phyloP scores from a whole-genome alignment of 2,329 filamentous ascomycete species.

The Ramichloridium luteum region DNA sequence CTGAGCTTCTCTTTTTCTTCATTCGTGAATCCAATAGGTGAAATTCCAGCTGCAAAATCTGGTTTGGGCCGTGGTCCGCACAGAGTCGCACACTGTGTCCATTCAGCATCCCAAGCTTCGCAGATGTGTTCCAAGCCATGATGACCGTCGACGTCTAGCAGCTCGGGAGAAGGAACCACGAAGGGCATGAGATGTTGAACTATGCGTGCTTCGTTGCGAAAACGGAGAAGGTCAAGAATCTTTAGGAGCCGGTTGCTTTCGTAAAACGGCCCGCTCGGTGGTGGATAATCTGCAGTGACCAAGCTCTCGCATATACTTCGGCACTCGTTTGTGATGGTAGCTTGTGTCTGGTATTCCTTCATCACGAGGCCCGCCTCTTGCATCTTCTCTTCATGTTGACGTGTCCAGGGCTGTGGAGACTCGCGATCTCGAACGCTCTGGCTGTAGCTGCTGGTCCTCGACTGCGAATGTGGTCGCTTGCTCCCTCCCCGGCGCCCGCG shows the following conservation, averaged over 20 bases:
- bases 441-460: conserved; percentile 7
- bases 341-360: conserved; percentile 5
- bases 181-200: conserved; percentile 7
- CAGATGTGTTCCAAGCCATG: conserved; percentile 2
- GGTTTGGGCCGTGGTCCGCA: conserved; percentile 8
- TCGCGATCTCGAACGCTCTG: conserved; percentile 8
- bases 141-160: conserved; percentile 4
- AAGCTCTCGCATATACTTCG: conserved; percentile 6
- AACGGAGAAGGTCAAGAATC: conserved; percentile 7
- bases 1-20: conserved; percentile 8
- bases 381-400: conserved; percentile 10
- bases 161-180: conserved; percentile 9
- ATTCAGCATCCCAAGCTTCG: conserved; percentile 7
- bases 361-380: conserved; percentile 8
- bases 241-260: conserved; percentile 4
- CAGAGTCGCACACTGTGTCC: conserved; percentile 7
- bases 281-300: conserved; percentile 2
- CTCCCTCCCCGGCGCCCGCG: background rate
- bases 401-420: conserved; percentile 8
- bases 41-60: conserved; percentile 7
- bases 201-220: conserved; percentile 10
- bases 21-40: conserved; percentile 5
- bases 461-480: conserved; percentile 3
- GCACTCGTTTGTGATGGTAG: conserved; percentile 4
- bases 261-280: conserved; percentile 1